phyloP scores from a whole-genome alignment of 768 basidiomycete genomes.

The Phylloporus rhodoxanthus region DNA sequence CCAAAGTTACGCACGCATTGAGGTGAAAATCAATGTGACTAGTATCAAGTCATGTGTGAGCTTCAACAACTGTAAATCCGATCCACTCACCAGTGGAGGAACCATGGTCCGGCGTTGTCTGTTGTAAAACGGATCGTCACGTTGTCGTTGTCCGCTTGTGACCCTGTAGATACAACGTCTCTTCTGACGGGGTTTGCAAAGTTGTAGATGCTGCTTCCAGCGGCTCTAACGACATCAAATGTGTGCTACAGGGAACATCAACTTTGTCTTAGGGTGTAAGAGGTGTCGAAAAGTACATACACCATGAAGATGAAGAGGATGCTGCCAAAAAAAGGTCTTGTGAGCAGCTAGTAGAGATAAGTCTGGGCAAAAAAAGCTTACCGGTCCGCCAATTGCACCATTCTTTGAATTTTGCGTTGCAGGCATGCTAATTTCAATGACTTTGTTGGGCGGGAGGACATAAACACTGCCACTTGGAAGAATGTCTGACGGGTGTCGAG shows the following conservation, averaged over 20 bases:
- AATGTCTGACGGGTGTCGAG: conserved; percentile 8
- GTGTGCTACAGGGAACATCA: conserved; percentile 27
- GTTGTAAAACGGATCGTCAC: conserved; percentile 57
- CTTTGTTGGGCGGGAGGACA: conserved; percentile 35
- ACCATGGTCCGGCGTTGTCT: conserved; percentile 44
- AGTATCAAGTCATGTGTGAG: background rate
- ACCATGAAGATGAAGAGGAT: conserved; percentile 41
- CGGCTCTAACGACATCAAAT: conserved; percentile 37
- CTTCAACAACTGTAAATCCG: background rate
- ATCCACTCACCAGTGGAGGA: conserved; percentile 18
- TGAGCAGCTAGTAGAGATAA: background rate
- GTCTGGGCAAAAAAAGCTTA: conserved; percentile 5
- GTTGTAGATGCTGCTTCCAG: conserved; percentile 36
- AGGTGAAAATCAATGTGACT: conserved; percentile 24
- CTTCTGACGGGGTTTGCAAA: conserved; percentile 47
- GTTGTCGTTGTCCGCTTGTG: conserved; percentile 27
- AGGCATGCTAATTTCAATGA: conserved; percentile 41
- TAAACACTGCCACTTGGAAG: conserved; percentile 39
- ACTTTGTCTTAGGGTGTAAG: background rate
- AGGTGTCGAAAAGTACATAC: conserved; percentile 22
- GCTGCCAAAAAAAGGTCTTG: conserved; percentile 14
- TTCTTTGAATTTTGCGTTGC: conserved; percentile 5
- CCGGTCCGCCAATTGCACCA: conserved; percentile 11
- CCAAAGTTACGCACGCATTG: conserved; percentile 8
- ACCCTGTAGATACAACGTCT: conserved; percentile 38